phyloP scores from a whole-genome alignment of 495 filamentous ascomycete genomes.

The Penicillium lividum region DNA sequence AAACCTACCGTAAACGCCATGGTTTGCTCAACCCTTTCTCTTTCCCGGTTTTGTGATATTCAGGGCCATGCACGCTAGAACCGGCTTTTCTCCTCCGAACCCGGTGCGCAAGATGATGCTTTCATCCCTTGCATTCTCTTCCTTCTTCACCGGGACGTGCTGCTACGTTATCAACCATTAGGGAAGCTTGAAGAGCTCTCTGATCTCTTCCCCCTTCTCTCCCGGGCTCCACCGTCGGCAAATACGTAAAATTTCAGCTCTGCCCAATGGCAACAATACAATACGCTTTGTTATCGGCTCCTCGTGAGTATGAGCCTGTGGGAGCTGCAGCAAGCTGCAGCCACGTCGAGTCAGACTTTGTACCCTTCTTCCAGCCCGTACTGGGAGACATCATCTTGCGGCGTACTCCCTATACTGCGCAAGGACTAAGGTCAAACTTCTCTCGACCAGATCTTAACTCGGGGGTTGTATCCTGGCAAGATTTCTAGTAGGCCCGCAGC shows the following conservation, averaged over 20 bases:
- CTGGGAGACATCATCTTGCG: neutral
- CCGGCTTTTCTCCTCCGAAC: conserved; percentile 5
- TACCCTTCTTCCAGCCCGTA: neutral
- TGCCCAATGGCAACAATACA: conserved; percentile 4
- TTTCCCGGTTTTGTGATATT: conserved; percentile 1
- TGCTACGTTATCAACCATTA: conserved; percentile 8
- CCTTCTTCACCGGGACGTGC: conserved; percentile 7
- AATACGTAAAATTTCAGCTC: conserved; percentile 8
- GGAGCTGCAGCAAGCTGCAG: conserved; percentile 11
- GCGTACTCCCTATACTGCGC: neutral
- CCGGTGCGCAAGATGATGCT: conserved; percentile 15
- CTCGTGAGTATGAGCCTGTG: conserved; percentile 9
- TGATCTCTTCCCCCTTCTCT: neutral
- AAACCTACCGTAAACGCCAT: too few relatives aligned
- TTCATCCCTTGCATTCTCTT: conserved; percentile 23
- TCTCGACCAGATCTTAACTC: conserved; percentile 12
- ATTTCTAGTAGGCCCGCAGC: neutral
- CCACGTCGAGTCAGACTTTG: conserved; percentile 3
- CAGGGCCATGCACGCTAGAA: neutral
- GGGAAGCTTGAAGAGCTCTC: conserved; percentile 9
- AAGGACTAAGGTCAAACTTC: neutral
- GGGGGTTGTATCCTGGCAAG: conserved; percentile 6
- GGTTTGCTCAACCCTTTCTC: neutral
- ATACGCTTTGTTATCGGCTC: conserved; percentile 11
- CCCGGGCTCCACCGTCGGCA: neutral